These are phyloP conservation scores for Teratosphaeria gauchensis DNA, from an alignment of 2,329 filamentous ascomycete genomes.

Conservation along the genomic window DNA sequence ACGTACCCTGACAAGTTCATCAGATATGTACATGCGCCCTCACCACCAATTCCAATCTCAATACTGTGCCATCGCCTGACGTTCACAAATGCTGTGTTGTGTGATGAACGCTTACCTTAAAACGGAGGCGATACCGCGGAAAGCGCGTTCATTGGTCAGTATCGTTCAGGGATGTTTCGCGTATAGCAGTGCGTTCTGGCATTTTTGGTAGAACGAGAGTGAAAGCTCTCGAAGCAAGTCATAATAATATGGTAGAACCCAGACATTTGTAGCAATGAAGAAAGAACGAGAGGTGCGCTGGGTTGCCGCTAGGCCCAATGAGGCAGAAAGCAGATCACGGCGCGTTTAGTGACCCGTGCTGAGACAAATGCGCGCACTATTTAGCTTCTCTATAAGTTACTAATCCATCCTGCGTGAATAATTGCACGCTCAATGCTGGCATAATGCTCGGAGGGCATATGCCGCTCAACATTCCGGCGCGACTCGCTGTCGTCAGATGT, in stretches of 20 bases:
- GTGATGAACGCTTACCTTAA: not conserved
- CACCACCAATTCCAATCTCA: not conserved
- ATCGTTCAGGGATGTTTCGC: not conserved
- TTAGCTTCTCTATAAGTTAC: not conserved
- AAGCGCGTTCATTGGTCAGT: not conserved
- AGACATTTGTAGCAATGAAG: not conserved
- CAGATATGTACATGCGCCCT: not conserved
- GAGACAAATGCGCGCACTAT: not conserved
- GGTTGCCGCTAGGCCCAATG: not conserved
- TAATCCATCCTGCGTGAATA: not conserved
- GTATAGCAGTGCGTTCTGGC: not conserved
- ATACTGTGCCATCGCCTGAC: not conserved
- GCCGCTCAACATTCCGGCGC: not conserved
- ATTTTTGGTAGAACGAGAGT: not conserved
- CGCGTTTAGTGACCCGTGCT: not conserved
- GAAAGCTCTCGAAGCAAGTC: not conserved
- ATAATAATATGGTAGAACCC: not conserved
- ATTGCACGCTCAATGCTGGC: not conserved
- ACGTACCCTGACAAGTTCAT: not conserved
- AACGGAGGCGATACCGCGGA: not conserved
- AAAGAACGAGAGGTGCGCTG: not conserved
- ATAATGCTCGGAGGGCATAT: not conserved
- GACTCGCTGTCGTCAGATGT: not conserved
- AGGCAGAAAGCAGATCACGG: not conserved
- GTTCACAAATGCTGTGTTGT: not conserved